Conservation (phyloP, 257 asterid genomes). For the Solanum ahanhuiri region DNA sequence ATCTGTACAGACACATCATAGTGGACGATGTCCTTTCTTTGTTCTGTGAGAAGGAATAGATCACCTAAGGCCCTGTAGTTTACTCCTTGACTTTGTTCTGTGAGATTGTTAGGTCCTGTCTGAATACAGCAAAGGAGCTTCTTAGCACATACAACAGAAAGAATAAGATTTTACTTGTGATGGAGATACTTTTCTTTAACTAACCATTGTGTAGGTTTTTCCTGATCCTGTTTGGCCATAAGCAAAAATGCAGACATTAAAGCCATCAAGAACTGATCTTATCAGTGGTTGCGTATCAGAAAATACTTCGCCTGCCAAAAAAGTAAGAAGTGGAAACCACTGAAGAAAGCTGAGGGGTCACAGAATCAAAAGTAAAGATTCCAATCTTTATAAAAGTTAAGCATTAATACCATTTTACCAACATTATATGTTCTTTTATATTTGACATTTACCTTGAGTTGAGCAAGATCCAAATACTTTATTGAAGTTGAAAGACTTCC, state of each 20-base stretch:
- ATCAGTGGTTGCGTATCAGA: constrained; percentile 77
- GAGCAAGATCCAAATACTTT: constrained; percentile 86
- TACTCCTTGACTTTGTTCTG: constrained; percentile 74
- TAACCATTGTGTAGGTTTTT: constrained; percentile 91
- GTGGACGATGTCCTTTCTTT: constrained; percentile 62
- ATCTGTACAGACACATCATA: constrained; percentile 90
- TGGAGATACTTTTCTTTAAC: neutral
- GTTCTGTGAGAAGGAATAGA: constrained; percentile 70
- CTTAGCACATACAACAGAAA: constrained; percentile 1
- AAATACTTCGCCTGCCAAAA: constrained; percentile 71
- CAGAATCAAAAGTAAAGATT: neutral
- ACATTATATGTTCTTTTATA: neutral
- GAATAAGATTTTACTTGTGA: neutral
- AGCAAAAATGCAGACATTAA: constrained; percentile 90
- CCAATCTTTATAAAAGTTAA: neutral
- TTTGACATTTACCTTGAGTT: constrained; percentile 62
- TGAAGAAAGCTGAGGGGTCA: neutral
- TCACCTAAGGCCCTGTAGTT: constrained; percentile 86
- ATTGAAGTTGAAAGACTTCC: constrained; percentile 73
- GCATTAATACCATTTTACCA: neutral
- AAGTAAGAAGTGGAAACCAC: constrained; percentile 8
- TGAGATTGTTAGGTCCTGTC: constrained; percentile 87
- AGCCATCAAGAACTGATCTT: constrained; percentile 96
- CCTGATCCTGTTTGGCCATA: constrained; percentile 99
- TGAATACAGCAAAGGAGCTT: constrained; percentile 23